Base-by-base conservation (phyloP, 345 rosid genomes). In the Adansonia digitata region DNA sequence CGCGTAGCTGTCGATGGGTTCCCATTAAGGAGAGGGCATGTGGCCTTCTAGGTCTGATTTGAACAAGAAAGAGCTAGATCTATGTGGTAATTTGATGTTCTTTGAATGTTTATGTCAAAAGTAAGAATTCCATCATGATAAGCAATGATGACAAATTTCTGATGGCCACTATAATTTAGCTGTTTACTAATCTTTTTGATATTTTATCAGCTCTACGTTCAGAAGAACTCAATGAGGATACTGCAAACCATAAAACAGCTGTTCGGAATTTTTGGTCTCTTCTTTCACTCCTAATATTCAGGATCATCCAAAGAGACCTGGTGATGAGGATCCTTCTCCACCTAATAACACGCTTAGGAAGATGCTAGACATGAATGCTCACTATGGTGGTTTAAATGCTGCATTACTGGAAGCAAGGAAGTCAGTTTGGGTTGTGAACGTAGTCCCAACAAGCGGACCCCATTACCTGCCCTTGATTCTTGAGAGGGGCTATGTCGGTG, bases 281-380 rank as follows among this genome's bases (percentile, higher is more conserved):
- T 80, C 83, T 96, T 64, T 96, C 99, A 6, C 99, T 98, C 1
- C 63, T 96, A 71, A 92, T 96, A 85, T 96, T 96, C 92, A n/a
- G n/a, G 99, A 95, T 86, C 99, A 95, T 82, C 99, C 98, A 8
- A 95, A 95, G 81, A 91, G 99, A 84, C 98, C 97, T 4, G 99
- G 99, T 11, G 97, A 93, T 35, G 99, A 95, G 83, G 99, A 95
- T 83, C 99, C 99, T 49, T 85, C 90, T 2, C 98, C 99, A 27
- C 99, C 99, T 48, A 93, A 86, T 81, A 93, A 93, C 87, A 95
- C 90, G 97, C 84, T 93, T 61, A 85, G 98, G 80, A 95, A 95
- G 78, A 97, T 95, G 67, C 81, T 95, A 34, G 99, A 95, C 78
- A 95, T 95, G 99, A 95, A 95, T 80, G 87, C 99, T 75, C 94